Conservation (phyloP, 108 stramenopile genomes). For the Ochromonas danica region DNA sequence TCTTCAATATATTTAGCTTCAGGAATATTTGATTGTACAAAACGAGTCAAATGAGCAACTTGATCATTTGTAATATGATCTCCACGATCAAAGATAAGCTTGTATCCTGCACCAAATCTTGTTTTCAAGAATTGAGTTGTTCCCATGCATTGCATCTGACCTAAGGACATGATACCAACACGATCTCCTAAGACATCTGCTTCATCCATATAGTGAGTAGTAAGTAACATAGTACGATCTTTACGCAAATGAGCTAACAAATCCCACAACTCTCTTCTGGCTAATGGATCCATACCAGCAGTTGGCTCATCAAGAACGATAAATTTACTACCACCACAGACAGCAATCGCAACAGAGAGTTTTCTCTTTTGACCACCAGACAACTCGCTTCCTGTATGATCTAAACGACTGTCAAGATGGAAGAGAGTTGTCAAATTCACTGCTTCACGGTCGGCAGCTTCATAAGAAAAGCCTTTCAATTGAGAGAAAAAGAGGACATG, state of each 20-base stretch:
- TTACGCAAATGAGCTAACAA: slow-evolving; percentile 5
- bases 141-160: slow-evolving; percentile 35
- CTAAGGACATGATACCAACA: slow-evolving; percentile 42
- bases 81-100: not conserved
- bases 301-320: slow-evolving; percentile 41
- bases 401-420: not conserved
- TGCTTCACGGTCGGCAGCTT: not conserved
- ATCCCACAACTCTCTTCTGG: slow-evolving; percentile 4
- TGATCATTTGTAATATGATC: not conserved
- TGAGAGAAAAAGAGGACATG: slow-evolving; percentile 69
- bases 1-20: not conserved
- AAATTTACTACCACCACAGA: slow-evolving; percentile 31
- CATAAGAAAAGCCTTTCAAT: slow-evolving; percentile 54
- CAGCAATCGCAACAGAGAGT: slow-evolving; percentile 32
- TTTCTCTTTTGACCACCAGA: slow-evolving; percentile 40
- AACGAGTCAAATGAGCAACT: not conserved
- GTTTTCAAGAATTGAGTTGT: slow-evolving; percentile 40
- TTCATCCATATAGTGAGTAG: slow-evolving; percentile 36
- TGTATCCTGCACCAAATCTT: slow-evolving; percentile 36
- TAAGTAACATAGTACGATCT: slow-evolving; percentile 25
- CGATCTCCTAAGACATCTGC: slow-evolving; percentile 34
- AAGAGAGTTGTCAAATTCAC: not conserved
- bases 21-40: not conserved
- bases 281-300: slow-evolving; percentile 24
- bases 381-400: slow-evolving; percentile 12